Evolutionary conservation across 208 protist species (phyloP), one percentile per base, ranked within the genome.

Genomic region (Leishmania martiniquensis): DNA sequence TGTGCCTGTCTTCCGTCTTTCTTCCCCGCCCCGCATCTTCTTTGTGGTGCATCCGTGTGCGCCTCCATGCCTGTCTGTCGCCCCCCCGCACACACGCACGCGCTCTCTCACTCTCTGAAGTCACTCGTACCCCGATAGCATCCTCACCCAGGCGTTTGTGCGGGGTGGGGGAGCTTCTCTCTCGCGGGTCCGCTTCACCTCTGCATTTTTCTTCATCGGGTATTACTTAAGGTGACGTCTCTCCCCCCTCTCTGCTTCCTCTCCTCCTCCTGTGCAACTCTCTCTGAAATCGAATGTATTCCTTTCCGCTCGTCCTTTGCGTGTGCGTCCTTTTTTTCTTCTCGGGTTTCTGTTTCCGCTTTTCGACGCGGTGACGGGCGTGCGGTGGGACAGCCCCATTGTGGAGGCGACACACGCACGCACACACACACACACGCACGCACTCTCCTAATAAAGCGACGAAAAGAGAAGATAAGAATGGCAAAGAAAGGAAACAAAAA

Each of bases 171-270:
- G 45, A 39, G 47, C 45, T 51, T 10, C 67, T 62, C 29, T 62
- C 29, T 62, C 57, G 15, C 57, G 57, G 37, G 37, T 73, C 52
- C 39, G 44, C 42, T 65, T 60, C 52, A 72, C 29, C 59, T 63
- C 39, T 22, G 6, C 12, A 65, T 29, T 39, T 77, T 39, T 77
- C 59, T 66, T 52, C 79, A 45, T 44, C 75, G 37, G n/a, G 45
- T 51, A 39, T n/a, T 67, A 63, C 72, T 17, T 12, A 45, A 29
- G 39, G 63, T 20, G 63, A 10, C 42, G 37, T 47, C 37, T 68
- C 63, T 45, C 20, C 63, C 57, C 25, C 25, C 4, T 12, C 55
- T 37, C 22, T 20, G 37, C 62, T 37, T 67, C 37, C 4, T 7
- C 15, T 37, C n/a, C 32, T 5, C 39, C 37, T 47, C 32, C 37